These are phyloP conservation scores for Spergularia bocconei DNA, from an alignment of 148 eudicot genomes.

Conservation along the genomic window DNA sequence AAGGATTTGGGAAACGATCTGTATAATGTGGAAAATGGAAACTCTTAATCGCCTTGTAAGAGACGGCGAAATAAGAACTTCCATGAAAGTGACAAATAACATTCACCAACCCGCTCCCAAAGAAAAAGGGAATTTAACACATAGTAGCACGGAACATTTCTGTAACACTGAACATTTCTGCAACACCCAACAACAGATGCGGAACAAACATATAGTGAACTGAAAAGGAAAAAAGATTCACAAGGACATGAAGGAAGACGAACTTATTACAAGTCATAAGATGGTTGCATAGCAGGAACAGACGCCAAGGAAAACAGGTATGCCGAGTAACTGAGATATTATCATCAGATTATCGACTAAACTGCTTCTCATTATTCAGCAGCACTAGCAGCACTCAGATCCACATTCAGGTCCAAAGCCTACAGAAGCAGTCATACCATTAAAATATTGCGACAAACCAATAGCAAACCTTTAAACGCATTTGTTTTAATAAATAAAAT, in stretches of 20 bases:
- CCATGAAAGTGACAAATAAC: too few species aligned
- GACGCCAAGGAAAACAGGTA: slow-evolving; percentile 7
- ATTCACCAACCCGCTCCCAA: too few species aligned
- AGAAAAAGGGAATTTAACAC: too few species aligned
- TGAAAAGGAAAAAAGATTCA: not conserved
- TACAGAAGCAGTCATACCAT: slow-evolving; percentile 21
- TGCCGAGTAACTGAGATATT: not conserved
- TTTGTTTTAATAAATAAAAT: not conserved
- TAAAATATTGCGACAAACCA: not conserved
- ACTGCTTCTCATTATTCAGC: slow-evolving; percentile 73
- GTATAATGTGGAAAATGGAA: too few species aligned
- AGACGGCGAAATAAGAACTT: too few species aligned
- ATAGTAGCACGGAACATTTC: too few species aligned
- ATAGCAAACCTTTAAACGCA: not conserved
- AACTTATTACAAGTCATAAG: slow-evolving; percentile 17
- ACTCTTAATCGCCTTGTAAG: too few species aligned
- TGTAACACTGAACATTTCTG: too few species aligned
- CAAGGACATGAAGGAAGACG: not conserved
- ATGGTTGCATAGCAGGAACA: slow-evolving; percentile 5
- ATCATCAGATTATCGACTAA: slow-evolving; percentile 5
- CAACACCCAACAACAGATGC: too few species aligned
- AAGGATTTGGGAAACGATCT: too few species aligned
- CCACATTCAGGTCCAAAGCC: slow-evolving; percentile 89
- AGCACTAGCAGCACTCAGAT: slow-evolving; percentile 92
- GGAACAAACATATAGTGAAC: too few species aligned